Conservation (phyloP, 257 asterid genomes). For the Nemophila menziesii region DNA sequence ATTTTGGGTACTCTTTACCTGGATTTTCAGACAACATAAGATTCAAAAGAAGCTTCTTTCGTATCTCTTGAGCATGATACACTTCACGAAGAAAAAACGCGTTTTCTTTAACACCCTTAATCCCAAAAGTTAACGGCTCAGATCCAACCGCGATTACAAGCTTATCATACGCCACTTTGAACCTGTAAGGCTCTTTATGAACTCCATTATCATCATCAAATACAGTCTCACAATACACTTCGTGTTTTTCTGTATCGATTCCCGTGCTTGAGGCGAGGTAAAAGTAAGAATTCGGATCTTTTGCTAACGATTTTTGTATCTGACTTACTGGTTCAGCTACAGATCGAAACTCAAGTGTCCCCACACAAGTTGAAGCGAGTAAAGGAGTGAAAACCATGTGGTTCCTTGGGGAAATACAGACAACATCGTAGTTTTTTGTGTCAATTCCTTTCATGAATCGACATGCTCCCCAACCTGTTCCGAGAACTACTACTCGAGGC, state of each 20-base stretch:
- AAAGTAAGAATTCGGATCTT: constrained; percentile 83
- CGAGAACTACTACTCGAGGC: constrained; percentile 92
- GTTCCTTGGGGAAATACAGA: constrained; percentile 87
- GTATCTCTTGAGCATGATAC: constrained; percentile 79
- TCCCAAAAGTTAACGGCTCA: constrained; percentile 80
- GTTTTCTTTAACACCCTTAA: constrained; percentile 70
- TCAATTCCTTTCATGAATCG: constrained; percentile 83
- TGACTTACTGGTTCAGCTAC: constrained; percentile 88
- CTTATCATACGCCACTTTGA: constrained; percentile 83
- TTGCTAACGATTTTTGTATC: constrained; percentile 75
- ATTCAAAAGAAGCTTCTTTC: constrained; percentile 79
- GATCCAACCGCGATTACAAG: constrained; percentile 89
- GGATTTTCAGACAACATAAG: constrained; percentile 86
- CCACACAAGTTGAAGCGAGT: constrained; percentile 95
- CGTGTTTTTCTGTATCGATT: constrained; percentile 56
- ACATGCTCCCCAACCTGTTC: constrained; percentile 97
- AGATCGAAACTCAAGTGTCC: constrained; percentile 84
- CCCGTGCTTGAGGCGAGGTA: constrained; percentile 66
- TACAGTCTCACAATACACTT: constrained; percentile 64
- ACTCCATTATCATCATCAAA: constrained; percentile 27
- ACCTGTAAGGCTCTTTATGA: constrained; percentile 35
- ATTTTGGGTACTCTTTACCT: constrained; percentile 25
- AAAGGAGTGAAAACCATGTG: constrained; percentile 96
- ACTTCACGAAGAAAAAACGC: constrained; percentile 89
- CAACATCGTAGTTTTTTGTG: constrained; percentile 64